Percentiles rank a stretch among this genome's conserved stretches.
Evolutionary conservation across 1,139 yeast species (phyloP).

Genomic region (Debaryomyces sp.): DNA sequence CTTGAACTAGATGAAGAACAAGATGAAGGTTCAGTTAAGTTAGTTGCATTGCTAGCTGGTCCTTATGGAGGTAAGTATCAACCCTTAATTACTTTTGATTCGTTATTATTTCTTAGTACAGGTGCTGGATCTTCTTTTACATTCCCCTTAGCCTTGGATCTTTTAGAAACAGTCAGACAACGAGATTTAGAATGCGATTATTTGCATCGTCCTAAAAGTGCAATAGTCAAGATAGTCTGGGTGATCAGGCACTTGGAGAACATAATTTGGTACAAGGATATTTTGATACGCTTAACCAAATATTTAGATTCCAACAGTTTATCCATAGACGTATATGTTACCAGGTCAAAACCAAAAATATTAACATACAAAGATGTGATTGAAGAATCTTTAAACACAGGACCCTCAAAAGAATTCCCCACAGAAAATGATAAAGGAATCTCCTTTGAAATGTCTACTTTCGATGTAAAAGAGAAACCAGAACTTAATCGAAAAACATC

Average conservation of each 20-base stretch:
- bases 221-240: constrained; percentile 38
- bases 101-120: constrained; percentile 42
- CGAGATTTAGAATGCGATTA: constrained; percentile 33
- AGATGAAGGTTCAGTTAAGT: constrained; percentile 13
- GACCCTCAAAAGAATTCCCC: too few relatives aligned
- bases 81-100: constrained; percentile 45
- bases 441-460: too few relatives aligned
- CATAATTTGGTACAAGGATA: constrained; percentile 40
- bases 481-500: too few relatives aligned
- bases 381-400: too few relatives aligned
- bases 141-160: constrained; percentile 47
- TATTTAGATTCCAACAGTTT: constrained; percentile 28
- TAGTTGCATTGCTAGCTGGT: constrained; percentile 43
- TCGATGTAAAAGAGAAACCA: too few relatives aligned
- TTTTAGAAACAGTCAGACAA: constrained; percentile 27
- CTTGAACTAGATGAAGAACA: constrained; percentile 19
- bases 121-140: constrained; percentile 52
- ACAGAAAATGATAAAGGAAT: too few relatives aligned
- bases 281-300: constrained; percentile 30
- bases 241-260: constrained; percentile 29
- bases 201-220: constrained; percentile 32
- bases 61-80: constrained; percentile 49
- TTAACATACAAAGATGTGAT: too few relatives aligned
- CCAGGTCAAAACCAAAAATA: constrained; percentile 6
- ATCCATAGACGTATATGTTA: constrained; percentile 21